Evolutionary conservation across 257 asterid genomes (phyloP), one percentile per base, ranked within the genome.

Genomic region (Phtheirospermum japonicum): DNA sequence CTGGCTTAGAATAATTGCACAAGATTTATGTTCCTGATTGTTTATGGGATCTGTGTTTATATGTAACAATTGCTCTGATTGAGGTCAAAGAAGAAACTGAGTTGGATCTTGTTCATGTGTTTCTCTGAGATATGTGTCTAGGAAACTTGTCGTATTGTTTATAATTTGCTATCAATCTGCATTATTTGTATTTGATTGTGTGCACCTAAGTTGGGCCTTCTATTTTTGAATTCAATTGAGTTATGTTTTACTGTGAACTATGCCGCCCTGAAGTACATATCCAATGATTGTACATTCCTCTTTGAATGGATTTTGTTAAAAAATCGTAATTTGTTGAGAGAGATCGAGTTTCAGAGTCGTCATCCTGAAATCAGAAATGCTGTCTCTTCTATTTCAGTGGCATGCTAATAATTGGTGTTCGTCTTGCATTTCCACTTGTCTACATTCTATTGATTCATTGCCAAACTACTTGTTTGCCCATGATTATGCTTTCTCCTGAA

Each of bases 1-100:
- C 3, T 33, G n/a, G 52, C 49, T 34, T 20, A 16, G 14, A 45
- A 55, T 43, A 10, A 16, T 26, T 7, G 40, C 20, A 28, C 67
- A 9, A 49, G 31, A n/a, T 49, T 49, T 19, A 54, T 42, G 42
- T 61, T 48, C 63, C 54, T 68, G 57, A 16, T 55, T 70, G 16
- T 19, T 28, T 34, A 62, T 36, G 49, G 18, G 11, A 56, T 60
- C 40, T 71, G 57, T 51, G 14, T 64, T 19, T 43, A 9, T 67
- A 36, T 54, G 53, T 50, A 28, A 33, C 32, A 62, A 45, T 51
- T 60, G 61, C 32, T 23, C 40, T 34, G 53, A 10, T 61, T 45
- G 46, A 63, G 46, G 40, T 57, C 52, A 39, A 17, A n/a, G 13
- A 8, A 57, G 23, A 34, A 20, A 32, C 50, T n/a, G 39, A 5